Evolutionary conservation across 2,329 filamentous ascomycete species (phyloP), one percentile per base, ranked within the genome.

Genomic region (Paecilomyces dactylethromorphus): DNA sequence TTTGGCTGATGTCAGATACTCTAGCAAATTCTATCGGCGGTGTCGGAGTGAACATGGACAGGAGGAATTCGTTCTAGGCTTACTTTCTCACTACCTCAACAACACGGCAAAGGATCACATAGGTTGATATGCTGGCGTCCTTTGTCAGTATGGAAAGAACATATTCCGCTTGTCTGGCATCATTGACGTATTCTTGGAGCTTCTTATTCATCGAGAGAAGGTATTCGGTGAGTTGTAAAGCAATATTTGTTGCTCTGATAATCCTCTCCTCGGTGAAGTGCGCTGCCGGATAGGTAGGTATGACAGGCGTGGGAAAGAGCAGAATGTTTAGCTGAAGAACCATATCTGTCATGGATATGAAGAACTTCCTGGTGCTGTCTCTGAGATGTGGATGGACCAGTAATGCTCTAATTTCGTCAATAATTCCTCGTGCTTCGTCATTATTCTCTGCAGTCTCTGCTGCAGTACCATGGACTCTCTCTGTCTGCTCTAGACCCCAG

Each of bases 271-370:
- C 33, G 1, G 54, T 31, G 10, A 58, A 56, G 21, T 67, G 29
- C 24, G 65, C 59, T 35, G 55, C n/a, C 35, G 56, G n/a, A 56
- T 60, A 13, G 13, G 18, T 8, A 29, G 57, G 21, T 31, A 57
- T 10, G 13, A 1, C 3, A 18, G 53, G 22, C 31, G 53, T 59
- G 10, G 58, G 59, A 24, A 68, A 72, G 4, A 71, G 56, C 3
- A 68, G 55, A 7, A 55, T 35, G 21, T 70, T 66, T 18, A 69
- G 60, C 4, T 60, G 56, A 10, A 71, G 58, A 4, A 67, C 51
- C 45, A 60, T 59, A 56, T 69, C 65, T 50, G 60, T 58, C 51
- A 71, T 61, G 0, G 55, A 59, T 1, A 62, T 60, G 55, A 70
- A 70, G 12, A 63, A 64, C 5, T 35, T 21, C 24, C 61, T 62